Base-by-base conservation (phyloP, 2,329 filamentous ascomycete species). In the Emergomyces africanus region DNA sequence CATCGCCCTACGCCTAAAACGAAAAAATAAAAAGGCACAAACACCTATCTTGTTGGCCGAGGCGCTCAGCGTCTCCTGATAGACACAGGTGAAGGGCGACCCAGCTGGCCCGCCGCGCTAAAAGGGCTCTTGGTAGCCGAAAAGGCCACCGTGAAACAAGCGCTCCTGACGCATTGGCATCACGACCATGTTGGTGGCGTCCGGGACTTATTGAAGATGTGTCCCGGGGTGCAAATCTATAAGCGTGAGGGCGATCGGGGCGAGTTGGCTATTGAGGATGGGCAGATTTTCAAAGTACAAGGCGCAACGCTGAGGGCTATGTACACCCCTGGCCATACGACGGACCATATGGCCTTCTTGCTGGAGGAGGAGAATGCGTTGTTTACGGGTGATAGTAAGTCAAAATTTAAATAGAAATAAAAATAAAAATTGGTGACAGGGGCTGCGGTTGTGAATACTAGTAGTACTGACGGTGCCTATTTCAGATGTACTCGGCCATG, bases 141-240 rank as follows among this genome's bases (percentile, higher is more conserved):
- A 70, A 80, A 84, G 28, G 86, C 87, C 23, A 81, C 78, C 0
- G 77, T 97, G 28, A 78, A 83, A n/a, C 76, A 79, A 20, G 84
- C 85, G 0, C 78, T 99, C 25, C 78, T 99, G 54, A 95, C 91
- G 0, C 94, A 99, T 72, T 95, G 91, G 90, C 94, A 99, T 69
- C 81, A 77, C 48, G 94, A 99, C 69, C 94, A 99, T 69, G 81
- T 85, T 6, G 83, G 85, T 28, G 94, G 94, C 8, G 81, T 96
- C 28, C 70, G 75, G 2, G 84, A 95, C 66, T 77, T 96, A 0
- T 75, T 85, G 20, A 72, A 75, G 15, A 69, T 86, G 28, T 88
- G 79, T n/a, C 86, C 88, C 0, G 69, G 78, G 20, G 83, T 81
- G 6, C 76, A 76, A 25, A 72, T 94, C 44, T 83, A 85, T 74